A percentile compares a stretch with the other conserved stretches of the same genome.
Conservation (phyloP, 768 basidiomycete species). For the Tricholoma matsutake region DNA sequence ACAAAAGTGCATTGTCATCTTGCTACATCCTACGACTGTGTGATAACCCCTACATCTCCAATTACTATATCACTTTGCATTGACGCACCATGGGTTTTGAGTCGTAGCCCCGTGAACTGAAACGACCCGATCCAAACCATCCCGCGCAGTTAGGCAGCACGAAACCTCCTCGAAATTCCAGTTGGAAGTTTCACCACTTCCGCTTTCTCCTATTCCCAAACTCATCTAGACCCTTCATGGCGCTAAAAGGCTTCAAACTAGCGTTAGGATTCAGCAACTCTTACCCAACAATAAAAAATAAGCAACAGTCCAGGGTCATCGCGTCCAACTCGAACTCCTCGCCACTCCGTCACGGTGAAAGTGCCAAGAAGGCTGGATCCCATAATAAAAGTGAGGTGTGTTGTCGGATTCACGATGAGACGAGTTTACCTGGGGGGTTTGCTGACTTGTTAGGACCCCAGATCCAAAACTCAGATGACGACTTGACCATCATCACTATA, state of each 20-base stretch:
- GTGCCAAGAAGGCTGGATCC: background rate
- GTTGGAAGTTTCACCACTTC: background rate
- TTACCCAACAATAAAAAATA: background rate
- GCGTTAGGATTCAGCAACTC: background rate
- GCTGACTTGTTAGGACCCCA: too few relatives aligned
- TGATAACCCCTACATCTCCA: too few relatives aligned
- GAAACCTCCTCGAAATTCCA: too few relatives aligned
- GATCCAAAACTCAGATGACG: background rate
- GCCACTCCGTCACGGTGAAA: background rate
- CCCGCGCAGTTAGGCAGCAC: too few relatives aligned
- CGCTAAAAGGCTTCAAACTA: background rate
- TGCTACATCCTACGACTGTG: too few relatives aligned
- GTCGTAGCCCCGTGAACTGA: too few relatives aligned
- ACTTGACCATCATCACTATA: background rate
- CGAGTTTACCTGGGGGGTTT: too few relatives aligned
- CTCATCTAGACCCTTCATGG: background rate
- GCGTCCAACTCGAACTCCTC: background rate
- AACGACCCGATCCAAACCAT: too few relatives aligned
- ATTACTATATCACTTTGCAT: too few relatives aligned
- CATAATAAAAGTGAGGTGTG: background rate
- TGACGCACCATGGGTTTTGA: too few relatives aligned
- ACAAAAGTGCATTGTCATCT: too few relatives aligned
- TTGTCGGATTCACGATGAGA: background rate
- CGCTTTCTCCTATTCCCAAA: background rate
- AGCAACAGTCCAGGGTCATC: background rate